phyloP scores from a whole-genome alignment of 768 basidiomycete genomes.

The Trametes coccinea region DNA sequence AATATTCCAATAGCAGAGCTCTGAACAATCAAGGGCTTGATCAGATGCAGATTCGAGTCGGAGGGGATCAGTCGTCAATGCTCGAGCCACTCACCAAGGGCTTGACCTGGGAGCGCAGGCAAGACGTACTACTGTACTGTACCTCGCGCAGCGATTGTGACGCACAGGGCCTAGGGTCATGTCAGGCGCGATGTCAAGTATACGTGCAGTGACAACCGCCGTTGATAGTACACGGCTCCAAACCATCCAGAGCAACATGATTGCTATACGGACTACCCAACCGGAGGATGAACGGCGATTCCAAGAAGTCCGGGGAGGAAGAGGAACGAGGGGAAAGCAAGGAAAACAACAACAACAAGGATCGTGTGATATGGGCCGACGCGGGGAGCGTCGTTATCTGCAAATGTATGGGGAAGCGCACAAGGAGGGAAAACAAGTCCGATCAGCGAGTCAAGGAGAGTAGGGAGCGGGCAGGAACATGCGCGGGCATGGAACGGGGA shows the following conservation, averaged over 20 bases:
- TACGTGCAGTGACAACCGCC: background rate
- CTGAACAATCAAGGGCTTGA: too few relatives aligned
- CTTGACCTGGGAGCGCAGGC: too few relatives aligned
- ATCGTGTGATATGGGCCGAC: constrained; percentile 15
- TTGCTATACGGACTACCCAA: constrained; percentile 11
- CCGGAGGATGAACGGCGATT: background rate
- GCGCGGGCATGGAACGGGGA: too few relatives aligned
- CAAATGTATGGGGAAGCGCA: background rate
- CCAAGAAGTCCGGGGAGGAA: background rate
- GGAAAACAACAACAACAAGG: constrained; percentile 19
- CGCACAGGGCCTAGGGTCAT: too few relatives aligned
- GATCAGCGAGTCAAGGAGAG: background rate
- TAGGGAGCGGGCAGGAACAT: background rate
- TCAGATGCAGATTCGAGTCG: too few relatives aligned
- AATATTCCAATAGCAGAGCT: too few relatives aligned
- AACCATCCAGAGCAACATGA: constrained; percentile 1
- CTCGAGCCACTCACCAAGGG: too few relatives aligned
- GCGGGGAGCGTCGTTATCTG: constrained; percentile 4
- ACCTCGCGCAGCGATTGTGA: too few relatives aligned
- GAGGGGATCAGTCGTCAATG: too few relatives aligned
- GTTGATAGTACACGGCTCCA: constrained; percentile 10
- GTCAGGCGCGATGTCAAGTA: background rate
- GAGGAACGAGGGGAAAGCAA: background rate
- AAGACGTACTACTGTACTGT: too few relatives aligned
- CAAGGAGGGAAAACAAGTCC: background rate